phyloP scores from a whole-genome alignment of 371 early-diverging fungal genomes.

The Batrachochytrium dendrobatidis region DNA sequence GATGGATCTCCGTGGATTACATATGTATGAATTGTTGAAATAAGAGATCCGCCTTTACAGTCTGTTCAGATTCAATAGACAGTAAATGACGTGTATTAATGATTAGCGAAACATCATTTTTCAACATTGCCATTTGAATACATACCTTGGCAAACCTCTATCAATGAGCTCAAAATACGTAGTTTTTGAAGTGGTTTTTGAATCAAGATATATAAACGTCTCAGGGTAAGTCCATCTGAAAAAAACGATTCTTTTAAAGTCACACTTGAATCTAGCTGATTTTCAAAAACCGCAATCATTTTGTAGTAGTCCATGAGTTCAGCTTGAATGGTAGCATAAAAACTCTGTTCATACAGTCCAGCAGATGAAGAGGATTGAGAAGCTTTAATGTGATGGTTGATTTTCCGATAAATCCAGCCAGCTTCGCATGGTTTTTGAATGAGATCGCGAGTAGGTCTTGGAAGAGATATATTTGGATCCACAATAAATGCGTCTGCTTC shows the following conservation, averaged over 20 bases:
- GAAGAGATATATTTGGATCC: conserved; percentile 41
- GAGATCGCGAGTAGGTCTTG: conserved; percentile 51
- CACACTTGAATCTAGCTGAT: conserved; percentile 49
- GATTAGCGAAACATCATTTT: background rate
- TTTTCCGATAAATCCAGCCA: conserved; percentile 61
- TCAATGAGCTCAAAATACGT: conserved; percentile 23
- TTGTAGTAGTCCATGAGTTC: conserved; percentile 75
- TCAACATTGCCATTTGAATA: background rate
- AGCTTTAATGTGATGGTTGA: conserved; percentile 42
- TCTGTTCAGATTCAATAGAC: conserved; percentile 8
- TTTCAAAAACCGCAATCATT: conserved; percentile 77
- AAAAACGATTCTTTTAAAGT: conserved; percentile 21
- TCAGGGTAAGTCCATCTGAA: conserved; percentile 57
- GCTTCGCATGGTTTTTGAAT: conserved; percentile 54
- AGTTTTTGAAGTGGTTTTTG: conserved; percentile 68
- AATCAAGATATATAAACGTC: conserved; percentile 83
- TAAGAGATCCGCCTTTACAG: conserved; percentile 71
- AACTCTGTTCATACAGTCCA: conserved; percentile 53
- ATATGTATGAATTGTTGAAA: conserved; percentile 71
- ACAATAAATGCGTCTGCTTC: conserved; percentile 42
- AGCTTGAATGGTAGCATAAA: conserved; percentile 68
- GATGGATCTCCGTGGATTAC: conserved; percentile 87
- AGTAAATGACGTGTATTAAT: background rate
- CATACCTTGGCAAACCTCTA: conserved; percentile 36
- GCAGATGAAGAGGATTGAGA: conserved; percentile 37